A percentile compares a stretch with the other conserved stretches of the same genome.
Evolutionary conservation across 1,139 yeast genomes (phyloP).

Genomic region (Groenewaldozyma sp.): DNA sequence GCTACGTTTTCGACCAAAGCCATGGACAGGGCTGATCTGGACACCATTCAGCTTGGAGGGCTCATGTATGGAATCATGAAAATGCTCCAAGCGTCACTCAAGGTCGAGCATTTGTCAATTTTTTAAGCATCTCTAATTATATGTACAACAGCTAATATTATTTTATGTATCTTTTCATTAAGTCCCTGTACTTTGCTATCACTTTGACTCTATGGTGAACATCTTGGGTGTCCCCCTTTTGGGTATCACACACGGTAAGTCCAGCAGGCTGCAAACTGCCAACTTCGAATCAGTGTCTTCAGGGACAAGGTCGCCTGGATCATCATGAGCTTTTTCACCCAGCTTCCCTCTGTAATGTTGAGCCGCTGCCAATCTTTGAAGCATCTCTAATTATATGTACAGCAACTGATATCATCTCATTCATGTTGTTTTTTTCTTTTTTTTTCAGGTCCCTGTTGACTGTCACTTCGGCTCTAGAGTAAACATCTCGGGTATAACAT

Average conservation of each 20-base stretch:
- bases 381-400: constrained; percentile 3
- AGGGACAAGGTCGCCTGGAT: constrained; percentile 36
- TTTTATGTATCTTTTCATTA: no score
- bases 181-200: no score
- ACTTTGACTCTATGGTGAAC: constrained; percentile 24
- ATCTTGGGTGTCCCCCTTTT: no score
- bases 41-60: background rate
- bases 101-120: background rate
- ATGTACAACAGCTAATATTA: background rate
- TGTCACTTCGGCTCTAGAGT: background rate
- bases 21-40: background rate
- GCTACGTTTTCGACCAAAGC: background rate
- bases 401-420: background rate
- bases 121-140: constrained; percentile 8
- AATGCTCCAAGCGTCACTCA: background rate
- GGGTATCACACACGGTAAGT: constrained; percentile 40
- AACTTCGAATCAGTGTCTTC: constrained; percentile 36
- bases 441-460: no score
- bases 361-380: constrained; percentile 13
- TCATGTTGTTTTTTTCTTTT: no score
- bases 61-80: background rate
- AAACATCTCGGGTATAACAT: constrained; percentile 43
- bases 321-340: constrained; percentile 48
- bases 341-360: constrained; percentile 31
- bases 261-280: constrained; percentile 39